Evolutionary conservation across 1,284 basidiomycete genomes (phyloP), one percentile per base, ranked within the genome.

Genomic region (Ustilago loliicola): DNA sequence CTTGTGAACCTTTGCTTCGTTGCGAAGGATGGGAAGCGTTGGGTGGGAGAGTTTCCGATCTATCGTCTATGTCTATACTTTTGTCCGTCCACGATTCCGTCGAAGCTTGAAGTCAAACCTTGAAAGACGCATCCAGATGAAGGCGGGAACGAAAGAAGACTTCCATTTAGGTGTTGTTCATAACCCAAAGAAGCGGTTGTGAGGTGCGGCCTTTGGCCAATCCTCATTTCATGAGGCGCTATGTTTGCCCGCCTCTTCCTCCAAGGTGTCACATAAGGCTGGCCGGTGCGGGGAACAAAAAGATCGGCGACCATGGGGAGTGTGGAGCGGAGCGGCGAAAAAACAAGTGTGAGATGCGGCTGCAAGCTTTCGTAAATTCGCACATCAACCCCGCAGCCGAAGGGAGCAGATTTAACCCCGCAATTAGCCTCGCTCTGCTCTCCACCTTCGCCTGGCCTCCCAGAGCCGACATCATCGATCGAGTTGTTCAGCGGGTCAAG

Each of bases 291-390:
- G 62, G 48, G 62, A 52, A 52, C 15, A 30, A 9, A n/a, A n/a
- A 27, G 23, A 21, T 30, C 30, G 53, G 53, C 36, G 36, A 55
- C 53, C 53, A 55, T 9, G 15, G 32, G 15, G 15, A 8, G 19
- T 2, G 7, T n/a, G 42, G 3, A 45, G 42, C 42, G 11, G 42
- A n/a, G 17, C 7, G 6, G 42, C 21, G 19, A 36, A 36, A 15
- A 36, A 36, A 36, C n/a, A n/a, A n/a, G n/a, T n/a, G n/a, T n/a
- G 34, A 9, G 9, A 10, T 21, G n/a, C 42, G 42, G 42, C 42
- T 45, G 42, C n/a, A 34, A 55, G 36, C 53, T 57, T 34, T 45
- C 67, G 67, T 70, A 70, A 70, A 55, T 63, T 27, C 67, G 66
- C 66, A 69, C 36, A 27, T 10, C 55, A 17, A 50, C 25, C 48